These are phyloP conservation scores for Rhexocercosporidium sp. DNA, from an alignment of 2,329 filamentous ascomycete species.

Conservation along the genomic window DNA sequence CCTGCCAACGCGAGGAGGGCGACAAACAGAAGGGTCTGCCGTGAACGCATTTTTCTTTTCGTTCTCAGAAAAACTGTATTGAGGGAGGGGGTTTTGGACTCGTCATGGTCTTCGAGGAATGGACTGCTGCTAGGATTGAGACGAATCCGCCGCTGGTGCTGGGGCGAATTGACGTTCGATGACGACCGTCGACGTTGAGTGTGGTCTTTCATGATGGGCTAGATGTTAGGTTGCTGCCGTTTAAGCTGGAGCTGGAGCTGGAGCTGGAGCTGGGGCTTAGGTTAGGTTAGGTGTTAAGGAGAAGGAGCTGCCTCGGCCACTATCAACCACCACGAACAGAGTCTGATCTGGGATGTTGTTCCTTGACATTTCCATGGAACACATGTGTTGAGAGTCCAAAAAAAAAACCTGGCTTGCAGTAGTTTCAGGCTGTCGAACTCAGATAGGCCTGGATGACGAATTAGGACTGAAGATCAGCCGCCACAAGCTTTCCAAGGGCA, in stretches of 20 bases:
- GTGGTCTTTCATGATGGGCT: background rate
- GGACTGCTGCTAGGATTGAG: conserved; percentile 9
- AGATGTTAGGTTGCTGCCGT: background rate
- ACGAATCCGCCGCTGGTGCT: conserved; percentile 13
- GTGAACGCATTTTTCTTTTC: conserved; percentile 46
- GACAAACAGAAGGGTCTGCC: conserved; percentile 45
- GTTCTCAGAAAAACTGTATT: conserved; percentile 33
- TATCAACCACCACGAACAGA: background rate
- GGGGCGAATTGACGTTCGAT: conserved; percentile 12
- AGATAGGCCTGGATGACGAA: background rate
- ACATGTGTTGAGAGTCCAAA: background rate
- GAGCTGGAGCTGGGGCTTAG: background rate
- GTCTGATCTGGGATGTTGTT: background rate
- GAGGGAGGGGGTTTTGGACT: conserved; percentile 33
- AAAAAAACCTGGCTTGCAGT: background rate
- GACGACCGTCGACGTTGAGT: conserved; percentile 16
- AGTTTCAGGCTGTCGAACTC: background rate
- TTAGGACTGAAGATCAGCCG: background rate
- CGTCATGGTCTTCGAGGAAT: conserved; percentile 30
- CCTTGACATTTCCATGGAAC: background rate
- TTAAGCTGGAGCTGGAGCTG: background rate
- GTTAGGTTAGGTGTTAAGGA: too few relatives aligned
- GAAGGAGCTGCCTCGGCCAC: conserved; percentile 11
- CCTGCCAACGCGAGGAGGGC: conserved; percentile 43
- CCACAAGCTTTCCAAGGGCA: background rate